Evolutionary conservation across 2,329 filamentous ascomycete genomes (phyloP).

Genomic region (Sphaerulina musiva): DNA sequence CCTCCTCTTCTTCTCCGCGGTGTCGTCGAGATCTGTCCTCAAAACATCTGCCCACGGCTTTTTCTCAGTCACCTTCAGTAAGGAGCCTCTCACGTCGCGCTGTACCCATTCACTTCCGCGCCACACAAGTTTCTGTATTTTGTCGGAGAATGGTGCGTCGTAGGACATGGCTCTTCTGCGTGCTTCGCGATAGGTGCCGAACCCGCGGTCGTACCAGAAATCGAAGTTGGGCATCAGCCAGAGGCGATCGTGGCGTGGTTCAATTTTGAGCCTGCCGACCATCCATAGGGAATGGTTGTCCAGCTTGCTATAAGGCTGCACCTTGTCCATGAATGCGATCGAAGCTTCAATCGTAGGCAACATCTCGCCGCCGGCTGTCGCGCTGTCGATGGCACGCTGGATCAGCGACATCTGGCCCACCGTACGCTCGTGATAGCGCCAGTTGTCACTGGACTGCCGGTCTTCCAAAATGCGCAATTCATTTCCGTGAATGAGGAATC

Average conservation of each 20-base stretch:
- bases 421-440: not conserved
- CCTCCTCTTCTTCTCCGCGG: slow-evolving; percentile 14
- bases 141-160: slow-evolving; percentile 11
- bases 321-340: slow-evolving; percentile 10
- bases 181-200: slow-evolving; percentile 15
- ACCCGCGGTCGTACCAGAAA: slow-evolving; percentile 38
- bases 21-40: slow-evolving; percentile 17
- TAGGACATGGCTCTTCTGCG: not conserved
- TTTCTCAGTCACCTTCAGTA: slow-evolving; percentile 26
- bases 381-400: slow-evolving; percentile 15
- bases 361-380: slow-evolving; percentile 15
- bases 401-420: slow-evolving; percentile 13
- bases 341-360: slow-evolving; percentile 20
- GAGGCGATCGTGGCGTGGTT: slow-evolving; percentile 32
- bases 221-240: slow-evolving; percentile 49
- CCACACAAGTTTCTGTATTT: slow-evolving; percentile 23
- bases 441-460: not conserved
- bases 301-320: not conserved
- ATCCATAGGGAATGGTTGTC: not conserved
- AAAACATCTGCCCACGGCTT: slow-evolving; percentile 35
- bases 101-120: slow-evolving; percentile 21
- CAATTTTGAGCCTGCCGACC: not conserved
- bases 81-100: slow-evolving; percentile 13
- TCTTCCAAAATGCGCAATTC: slow-evolving; percentile 16
- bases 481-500: slow-evolving; percentile 19